Conservation (phyloP, 202 grass and related monocot species). For the Cymbopogon flexuosus region DNA sequence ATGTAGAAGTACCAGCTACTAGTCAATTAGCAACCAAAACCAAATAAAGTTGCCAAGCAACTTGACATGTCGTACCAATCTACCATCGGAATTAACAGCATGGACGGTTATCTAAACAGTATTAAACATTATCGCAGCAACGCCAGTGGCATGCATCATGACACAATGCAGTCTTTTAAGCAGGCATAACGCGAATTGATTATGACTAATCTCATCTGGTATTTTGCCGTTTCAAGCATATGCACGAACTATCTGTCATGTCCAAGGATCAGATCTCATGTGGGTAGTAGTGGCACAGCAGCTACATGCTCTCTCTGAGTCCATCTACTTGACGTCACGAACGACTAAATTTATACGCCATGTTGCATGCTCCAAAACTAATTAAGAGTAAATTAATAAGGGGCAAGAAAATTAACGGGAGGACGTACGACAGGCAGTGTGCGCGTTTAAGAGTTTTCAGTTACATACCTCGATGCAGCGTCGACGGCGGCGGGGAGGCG, state of each 20-base stretch:
- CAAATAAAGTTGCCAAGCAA: conserved; percentile 20
- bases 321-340: neutral
- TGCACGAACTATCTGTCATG: neutral
- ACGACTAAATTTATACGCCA: conserved; percentile 6
- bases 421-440: neutral
- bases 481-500: neutral
- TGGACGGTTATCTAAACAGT: conserved; percentile 19
- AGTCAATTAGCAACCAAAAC: neutral
- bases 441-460: too few species aligned
- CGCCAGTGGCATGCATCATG: neutral
- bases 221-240: conserved; percentile 13
- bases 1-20: neutral
- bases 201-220: conserved; percentile 16
- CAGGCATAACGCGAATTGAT: neutral
- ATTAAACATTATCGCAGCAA: conserved; percentile 1
- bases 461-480: conserved; percentile 14
- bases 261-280: conserved; percentile 28
- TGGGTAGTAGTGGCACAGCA: neutral
- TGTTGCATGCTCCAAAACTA: neutral
- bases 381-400: neutral
- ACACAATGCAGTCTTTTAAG: neutral
- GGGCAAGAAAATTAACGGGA: neutral
- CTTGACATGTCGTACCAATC: conserved; percentile 35
- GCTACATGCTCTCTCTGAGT: neutral
- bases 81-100: conserved; percentile 19